phyloP scores from a whole-genome alignment of 2,329 filamentous ascomycete genomes.

The Diaporthe longicolla region DNA sequence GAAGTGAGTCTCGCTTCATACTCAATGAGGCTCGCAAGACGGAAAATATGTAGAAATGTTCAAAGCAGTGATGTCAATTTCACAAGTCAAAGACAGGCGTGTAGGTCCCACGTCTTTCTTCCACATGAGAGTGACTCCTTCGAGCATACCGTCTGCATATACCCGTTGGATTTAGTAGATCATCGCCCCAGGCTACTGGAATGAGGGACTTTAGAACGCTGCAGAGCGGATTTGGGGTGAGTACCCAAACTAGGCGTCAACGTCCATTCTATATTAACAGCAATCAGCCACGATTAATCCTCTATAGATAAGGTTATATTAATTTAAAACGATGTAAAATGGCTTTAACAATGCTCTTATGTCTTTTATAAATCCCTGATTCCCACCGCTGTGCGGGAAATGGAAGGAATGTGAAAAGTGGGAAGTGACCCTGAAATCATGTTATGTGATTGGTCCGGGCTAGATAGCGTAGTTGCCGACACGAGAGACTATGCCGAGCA shows the following conservation, averaged over 20 bases:
- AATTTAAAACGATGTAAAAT: not conserved
- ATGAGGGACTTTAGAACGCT: not conserved
- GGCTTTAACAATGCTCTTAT: not conserved
- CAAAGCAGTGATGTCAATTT: too few relatives aligned
- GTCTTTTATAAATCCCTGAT: not conserved
- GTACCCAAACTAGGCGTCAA: not conserved
- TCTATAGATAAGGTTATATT: not conserved
- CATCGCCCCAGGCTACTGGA: not conserved
- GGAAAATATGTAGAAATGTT: too few relatives aligned
- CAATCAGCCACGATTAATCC: not conserved
- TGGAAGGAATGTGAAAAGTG: not conserved
- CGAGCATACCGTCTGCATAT: too few relatives aligned
- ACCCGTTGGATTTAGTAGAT: not conserved
- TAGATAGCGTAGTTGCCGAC: not conserved
- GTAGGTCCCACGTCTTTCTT: not conserved
- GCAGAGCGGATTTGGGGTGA: not conserved
- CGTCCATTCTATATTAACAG: not conserved
- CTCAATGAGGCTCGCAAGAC: not conserved
- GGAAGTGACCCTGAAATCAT: slow-evolving; percentile 13
- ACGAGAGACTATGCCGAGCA: not conserved
- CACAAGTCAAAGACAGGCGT: not conserved
- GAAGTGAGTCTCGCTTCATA: not conserved
- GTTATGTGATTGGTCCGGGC: slow-evolving; percentile 16
- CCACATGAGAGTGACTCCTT: not conserved
- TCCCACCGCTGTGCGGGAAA: not conserved